Evolutionary conservation across 1,284 basidiomycete species (phyloP).

Genomic region (Sanghuangporus baumii): DNA sequence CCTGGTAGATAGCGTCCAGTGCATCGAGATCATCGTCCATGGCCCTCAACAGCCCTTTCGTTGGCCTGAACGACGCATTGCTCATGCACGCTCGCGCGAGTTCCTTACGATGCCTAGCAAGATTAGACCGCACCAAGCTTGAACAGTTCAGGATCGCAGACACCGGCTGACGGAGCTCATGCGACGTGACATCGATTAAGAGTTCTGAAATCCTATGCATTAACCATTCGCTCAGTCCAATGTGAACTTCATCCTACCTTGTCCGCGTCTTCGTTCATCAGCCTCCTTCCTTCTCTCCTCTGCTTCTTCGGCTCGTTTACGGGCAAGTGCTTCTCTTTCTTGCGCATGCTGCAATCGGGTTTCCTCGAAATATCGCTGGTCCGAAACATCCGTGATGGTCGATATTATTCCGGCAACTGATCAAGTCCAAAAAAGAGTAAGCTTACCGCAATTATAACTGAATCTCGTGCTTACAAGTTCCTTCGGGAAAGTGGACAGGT

Average conservation of each 20-base stretch:
- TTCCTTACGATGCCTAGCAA: conserved; percentile 23
- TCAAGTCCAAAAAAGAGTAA: neutral
- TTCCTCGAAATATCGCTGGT: conserved; percentile 24
- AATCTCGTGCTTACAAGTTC: conserved; percentile 13
- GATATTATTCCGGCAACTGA: conserved; percentile 9
- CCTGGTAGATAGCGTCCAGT: conserved; percentile 26
- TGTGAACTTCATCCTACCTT: conserved; percentile 18
- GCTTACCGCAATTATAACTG: no score
- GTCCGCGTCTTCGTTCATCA: conserved; percentile 24
- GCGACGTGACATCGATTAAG: conserved; percentile 26
- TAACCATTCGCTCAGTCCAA: neutral
- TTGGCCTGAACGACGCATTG: conserved; percentile 25
- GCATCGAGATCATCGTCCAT: conserved; percentile 32
- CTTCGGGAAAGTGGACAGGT: conserved; percentile 17
- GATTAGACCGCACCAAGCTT: conserved; percentile 23
- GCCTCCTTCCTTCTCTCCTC: conserved; percentile 23
- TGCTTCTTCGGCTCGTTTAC: conserved; percentile 23
- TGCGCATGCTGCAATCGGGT: conserved; percentile 23
- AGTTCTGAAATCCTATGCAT: conserved; percentile 19
- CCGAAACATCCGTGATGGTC: conserved; percentile 24
- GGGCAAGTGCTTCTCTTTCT: conserved; percentile 24
- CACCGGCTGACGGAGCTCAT: conserved; percentile 27
- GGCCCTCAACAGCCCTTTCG: conserved; percentile 26
- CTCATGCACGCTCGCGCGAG: conserved; percentile 21
- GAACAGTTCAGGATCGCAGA: conserved; percentile 26